Percentiles rank a stretch among this genome's conserved stretches.
phyloP scores from a whole-genome alignment of 192 early-diverging fungal genomes.

The Glomus cerebriforme region DNA sequence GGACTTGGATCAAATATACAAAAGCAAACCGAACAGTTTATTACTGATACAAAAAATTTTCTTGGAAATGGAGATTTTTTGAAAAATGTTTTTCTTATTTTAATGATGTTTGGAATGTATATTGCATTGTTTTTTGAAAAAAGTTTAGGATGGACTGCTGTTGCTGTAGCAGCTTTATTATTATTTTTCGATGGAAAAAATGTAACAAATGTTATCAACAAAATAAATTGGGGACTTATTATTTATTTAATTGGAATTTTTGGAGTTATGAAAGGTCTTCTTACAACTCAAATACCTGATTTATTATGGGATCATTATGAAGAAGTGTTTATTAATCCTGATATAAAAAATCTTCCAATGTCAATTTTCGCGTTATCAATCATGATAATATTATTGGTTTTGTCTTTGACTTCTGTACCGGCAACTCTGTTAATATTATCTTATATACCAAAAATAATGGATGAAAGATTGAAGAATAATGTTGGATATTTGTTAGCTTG shows the following conservation, averaged over 20 bases:
- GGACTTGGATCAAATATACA: slow-evolving; percentile 5
- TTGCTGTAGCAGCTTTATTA: not conserved
- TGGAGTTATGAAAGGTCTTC: not conserved
- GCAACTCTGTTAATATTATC: not conserved
- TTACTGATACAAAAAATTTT: not conserved
- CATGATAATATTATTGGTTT: not conserved
- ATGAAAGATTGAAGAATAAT: not conserved
- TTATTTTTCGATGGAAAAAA: not conserved
- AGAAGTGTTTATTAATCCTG: not conserved
- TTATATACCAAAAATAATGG: not conserved
- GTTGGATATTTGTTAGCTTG: not conserved
- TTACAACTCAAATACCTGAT: not conserved
- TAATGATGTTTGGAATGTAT: slow-evolving; percentile 10
- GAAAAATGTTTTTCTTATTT: not conserved
- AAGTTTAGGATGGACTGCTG: not conserved
- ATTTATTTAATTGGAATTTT: slow-evolving; percentile 7
- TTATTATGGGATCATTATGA: not conserved
- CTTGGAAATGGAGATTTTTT: not conserved
- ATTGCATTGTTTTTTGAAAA: not conserved
- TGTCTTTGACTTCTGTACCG: not conserved
- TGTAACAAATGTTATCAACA: not conserved
- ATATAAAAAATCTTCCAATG: not conserved
- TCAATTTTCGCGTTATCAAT: not conserved
- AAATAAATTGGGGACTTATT: not conserved
- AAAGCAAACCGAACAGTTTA: not conserved